Evolutionary conservation across 2,329 filamentous ascomycete genomes (phyloP).

Genomic region (Incumbomyces lentus): DNA sequence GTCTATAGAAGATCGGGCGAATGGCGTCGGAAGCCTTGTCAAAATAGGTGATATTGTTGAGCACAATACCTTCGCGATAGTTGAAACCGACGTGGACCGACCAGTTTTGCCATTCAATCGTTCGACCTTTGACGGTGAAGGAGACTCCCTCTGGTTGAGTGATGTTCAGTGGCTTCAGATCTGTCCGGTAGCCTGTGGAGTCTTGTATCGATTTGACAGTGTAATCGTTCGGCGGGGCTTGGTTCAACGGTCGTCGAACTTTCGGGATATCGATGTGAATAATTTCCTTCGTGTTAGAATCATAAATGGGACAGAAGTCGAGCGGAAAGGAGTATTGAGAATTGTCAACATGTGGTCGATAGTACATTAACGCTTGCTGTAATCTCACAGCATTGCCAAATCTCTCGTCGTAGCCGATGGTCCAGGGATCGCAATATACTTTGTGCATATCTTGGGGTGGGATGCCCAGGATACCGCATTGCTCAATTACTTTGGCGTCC

Average conservation of each 20-base stretch:
- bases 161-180: slow-evolving; percentile 79
- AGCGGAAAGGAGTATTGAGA: slow-evolving; percentile 85
- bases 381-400: slow-evolving; percentile 69
- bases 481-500: slow-evolving; percentile 80
- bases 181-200: slow-evolving; percentile 63
- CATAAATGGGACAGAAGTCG: slow-evolving; percentile 89
- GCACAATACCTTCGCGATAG: slow-evolving; percentile 80
- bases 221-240: slow-evolving; percentile 66
- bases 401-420: slow-evolving; percentile 85
- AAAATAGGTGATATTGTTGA: slow-evolving; percentile 83
- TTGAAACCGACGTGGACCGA: slow-evolving; percentile 90
- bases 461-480: slow-evolving; percentile 75
- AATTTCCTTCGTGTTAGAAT: slow-evolving; percentile 66
- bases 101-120: slow-evolving; percentile 86
- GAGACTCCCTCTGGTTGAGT: slow-evolving; percentile 83
- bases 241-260: slow-evolving; percentile 63
- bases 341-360: slow-evolving; percentile 73
- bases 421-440: slow-evolving; percentile 94
- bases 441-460: slow-evolving; percentile 80
- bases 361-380: slow-evolving; percentile 94
- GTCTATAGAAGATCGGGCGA: slow-evolving; percentile 74
- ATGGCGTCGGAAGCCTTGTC: slow-evolving; percentile 59
- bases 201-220: slow-evolving; percentile 61
- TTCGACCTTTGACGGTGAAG: slow-evolving; percentile 64
- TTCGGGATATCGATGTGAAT: slow-evolving; percentile 76